Evolutionary conservation across 768 basidiomycete genomes (phyloP).

Genomic region (Calocybe gangraenosa): DNA sequence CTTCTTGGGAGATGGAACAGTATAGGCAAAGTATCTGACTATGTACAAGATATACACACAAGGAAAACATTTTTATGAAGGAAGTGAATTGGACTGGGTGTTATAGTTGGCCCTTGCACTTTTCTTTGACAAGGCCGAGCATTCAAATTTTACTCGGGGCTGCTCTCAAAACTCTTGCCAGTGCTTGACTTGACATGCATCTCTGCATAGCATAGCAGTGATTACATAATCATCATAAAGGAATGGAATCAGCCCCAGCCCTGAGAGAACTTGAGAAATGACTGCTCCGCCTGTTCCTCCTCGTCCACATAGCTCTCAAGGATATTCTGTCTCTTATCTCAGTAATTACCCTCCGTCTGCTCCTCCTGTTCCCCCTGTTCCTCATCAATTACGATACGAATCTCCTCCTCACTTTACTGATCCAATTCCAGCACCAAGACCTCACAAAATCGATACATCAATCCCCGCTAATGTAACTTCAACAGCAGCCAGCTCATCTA

Average conservation of each 20-base stretch:
- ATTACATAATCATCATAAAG: no score
- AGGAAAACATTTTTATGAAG: no score
- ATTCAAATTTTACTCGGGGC: no score
- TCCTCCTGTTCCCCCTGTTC: conserved; percentile 28
- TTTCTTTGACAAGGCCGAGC: no score
- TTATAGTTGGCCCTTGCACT: no score
- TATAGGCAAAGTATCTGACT: no score
- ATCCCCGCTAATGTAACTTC: conserved; percentile 60
- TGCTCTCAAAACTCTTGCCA: no score
- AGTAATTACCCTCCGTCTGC: conserved; percentile 3
- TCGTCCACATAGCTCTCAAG: conserved; percentile 21
- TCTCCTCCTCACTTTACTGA: conserved; percentile 50
- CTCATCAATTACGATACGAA: conserved; percentile 25
- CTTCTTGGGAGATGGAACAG: conserved; percentile 74
- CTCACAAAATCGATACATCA: conserved; percentile 56
- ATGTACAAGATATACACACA: no score
- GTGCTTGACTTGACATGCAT: no score
- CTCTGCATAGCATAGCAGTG: no score
- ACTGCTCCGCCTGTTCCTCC: conserved; percentile 26
- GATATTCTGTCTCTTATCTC: conserved; percentile 4
- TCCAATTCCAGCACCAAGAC: conserved; percentile 61
- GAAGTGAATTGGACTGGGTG: no score
- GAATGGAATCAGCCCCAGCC: no score
- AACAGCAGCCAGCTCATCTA: conserved; percentile 4
- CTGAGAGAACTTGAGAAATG: conserved; percentile 3